Conservation (phyloP, 2,329 filamentous ascomycete species). For the Colletotrichum sp. region DNA sequence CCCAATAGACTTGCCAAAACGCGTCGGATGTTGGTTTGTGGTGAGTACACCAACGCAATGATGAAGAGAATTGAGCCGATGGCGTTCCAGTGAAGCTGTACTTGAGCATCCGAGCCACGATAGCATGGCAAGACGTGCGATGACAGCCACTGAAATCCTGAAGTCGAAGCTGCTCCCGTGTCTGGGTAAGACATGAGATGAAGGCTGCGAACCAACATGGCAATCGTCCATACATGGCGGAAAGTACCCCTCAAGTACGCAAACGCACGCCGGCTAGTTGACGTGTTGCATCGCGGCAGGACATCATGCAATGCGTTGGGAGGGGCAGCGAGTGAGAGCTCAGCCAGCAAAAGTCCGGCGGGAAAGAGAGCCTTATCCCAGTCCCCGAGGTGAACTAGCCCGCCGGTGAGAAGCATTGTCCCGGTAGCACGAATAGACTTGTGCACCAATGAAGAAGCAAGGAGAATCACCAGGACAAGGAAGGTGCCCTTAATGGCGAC, state of each 20-base stretch:
- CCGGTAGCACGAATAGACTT: constrained; percentile 43
- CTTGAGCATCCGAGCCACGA: neutral
- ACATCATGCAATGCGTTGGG: constrained; percentile 24
- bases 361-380: constrained; percentile 1
- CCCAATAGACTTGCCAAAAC: neutral
- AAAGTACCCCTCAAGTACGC: neutral
- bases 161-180: neutral
- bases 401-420: constrained; percentile 42
- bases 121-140: neutral
- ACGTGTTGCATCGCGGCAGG: neutral
- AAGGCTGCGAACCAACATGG: neutral
- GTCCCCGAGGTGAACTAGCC: constrained; percentile 28
- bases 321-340: constrained; percentile 53
- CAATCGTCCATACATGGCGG: neutral
- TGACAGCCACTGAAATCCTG: neutral
- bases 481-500: constrained; percentile 63
- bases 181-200: constrained; percentile 1
- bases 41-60: constrained; percentile 24
- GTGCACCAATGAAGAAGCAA: constrained; percentile 49
- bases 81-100: constrained; percentile 26
- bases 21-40: constrained; percentile 30
- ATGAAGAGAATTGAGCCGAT: constrained; percentile 18
- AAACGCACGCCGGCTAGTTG: neutral
- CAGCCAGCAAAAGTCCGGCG: constrained; percentile 56
- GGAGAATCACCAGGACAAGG: constrained; percentile 57